These are phyloP conservation scores for Trichosporon sp. DNA, from an alignment of 1,284 basidiomycete genomes.

Conservation along the genomic window DNA sequence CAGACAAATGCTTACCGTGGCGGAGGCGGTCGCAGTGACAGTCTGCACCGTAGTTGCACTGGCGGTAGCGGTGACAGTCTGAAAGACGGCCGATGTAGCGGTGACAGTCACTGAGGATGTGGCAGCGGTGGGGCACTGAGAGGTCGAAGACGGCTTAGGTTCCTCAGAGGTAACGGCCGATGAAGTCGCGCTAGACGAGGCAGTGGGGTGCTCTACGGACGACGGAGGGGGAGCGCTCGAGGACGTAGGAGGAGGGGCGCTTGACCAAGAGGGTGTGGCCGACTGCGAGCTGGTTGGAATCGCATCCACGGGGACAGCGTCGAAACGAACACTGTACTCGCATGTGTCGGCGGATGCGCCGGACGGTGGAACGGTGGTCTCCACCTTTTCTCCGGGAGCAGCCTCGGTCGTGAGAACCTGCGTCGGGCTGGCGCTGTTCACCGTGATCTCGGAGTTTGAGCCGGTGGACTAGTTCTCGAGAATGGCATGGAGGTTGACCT, in stretches of 20 bases:
- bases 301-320: neutral
- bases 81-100: too few species aligned
- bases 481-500: neutral
- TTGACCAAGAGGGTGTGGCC: neutral
- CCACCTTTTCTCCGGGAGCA: conserved; percentile 6
- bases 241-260: neutral
- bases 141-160: neutral
- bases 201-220: too few species aligned
- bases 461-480: conserved; percentile 22
- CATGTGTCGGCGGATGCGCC: conserved; percentile 20
- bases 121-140: neutral
- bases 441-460: neutral
- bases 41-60: neutral
- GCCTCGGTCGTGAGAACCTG: conserved; percentile 2
- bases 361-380: conserved; percentile 11
- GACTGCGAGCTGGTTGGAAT: neutral
- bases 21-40: neutral
- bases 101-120: neutral
- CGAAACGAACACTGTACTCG: conserved; percentile 18
- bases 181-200: neutral
- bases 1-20: conserved; percentile 12
- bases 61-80: conserved; percentile 1
- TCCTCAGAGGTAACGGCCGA: neutral
- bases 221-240: neutral
- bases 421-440: conserved; percentile 12